These are phyloP conservation scores for Penicillium sp. DNA, from an alignment of 2,329 filamentous ascomycete genomes.

Conservation along the genomic window DNA sequence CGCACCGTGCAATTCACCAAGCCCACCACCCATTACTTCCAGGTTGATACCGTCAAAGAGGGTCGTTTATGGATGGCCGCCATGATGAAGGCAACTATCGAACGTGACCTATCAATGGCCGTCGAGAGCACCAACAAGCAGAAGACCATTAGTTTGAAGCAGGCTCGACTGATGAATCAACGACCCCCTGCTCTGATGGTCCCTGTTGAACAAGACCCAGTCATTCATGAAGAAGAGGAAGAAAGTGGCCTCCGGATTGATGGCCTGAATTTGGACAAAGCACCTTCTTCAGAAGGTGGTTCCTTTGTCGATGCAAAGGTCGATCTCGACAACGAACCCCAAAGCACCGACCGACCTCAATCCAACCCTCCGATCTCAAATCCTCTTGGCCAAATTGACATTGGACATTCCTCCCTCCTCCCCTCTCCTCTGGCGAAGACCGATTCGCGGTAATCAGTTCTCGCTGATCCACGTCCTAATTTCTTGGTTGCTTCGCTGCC, in stretches of 20 bases:
- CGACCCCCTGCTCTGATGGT: slow-evolving; percentile 82
- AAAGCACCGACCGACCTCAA: not conserved
- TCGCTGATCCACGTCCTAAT: not conserved
- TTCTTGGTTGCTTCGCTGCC: not conserved
- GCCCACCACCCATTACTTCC: slow-evolving; percentile 95
- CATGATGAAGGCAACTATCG: slow-evolving; percentile 97
- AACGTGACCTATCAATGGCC: slow-evolving; percentile 73
- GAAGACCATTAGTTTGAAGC: slow-evolving; percentile 89
- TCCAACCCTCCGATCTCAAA: slow-evolving; percentile 22
- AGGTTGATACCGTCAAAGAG: slow-evolving; percentile 83
- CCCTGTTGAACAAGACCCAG: slow-evolving; percentile 9
- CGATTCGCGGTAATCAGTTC: slow-evolving; percentile 20
- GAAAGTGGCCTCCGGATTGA: slow-evolving; percentile 24
- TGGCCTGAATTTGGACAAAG: slow-evolving; percentile 33
- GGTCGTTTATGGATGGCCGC: slow-evolving; percentile 97
- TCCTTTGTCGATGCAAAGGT: slow-evolving; percentile 16
- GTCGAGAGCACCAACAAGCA: slow-evolving; percentile 94
- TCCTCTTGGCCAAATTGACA: slow-evolving; percentile 28
- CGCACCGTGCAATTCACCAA: slow-evolving; percentile 96
- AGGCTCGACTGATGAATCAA: slow-evolving; percentile 83
- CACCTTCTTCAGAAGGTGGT: slow-evolving; percentile 13
- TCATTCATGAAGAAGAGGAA: slow-evolving; percentile 27
- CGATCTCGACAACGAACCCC: slow-evolving; percentile 2
- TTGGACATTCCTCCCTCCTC: slow-evolving; percentile 26
- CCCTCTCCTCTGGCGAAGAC: slow-evolving; percentile 25